These are phyloP conservation scores for Sesbania bispinosa DNA, from an alignment of 306 rosid species.

Conservation along the genomic window DNA sequence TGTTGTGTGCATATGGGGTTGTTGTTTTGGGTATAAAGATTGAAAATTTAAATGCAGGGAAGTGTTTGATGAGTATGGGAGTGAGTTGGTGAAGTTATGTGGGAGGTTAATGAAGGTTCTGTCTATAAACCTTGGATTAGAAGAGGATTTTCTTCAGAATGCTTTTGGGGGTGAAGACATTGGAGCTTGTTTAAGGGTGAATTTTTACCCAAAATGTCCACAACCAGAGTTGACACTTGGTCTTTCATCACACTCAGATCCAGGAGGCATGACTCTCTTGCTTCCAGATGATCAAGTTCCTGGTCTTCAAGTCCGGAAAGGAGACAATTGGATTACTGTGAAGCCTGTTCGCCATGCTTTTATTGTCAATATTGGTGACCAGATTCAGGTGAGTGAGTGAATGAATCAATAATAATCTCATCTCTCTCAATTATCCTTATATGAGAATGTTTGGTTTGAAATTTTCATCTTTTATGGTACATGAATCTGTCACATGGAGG, in stretches of 20 bases:
- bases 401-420: neutral
- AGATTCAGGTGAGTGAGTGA: constrained; percentile 94
- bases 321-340: constrained; percentile 66
- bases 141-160: constrained; percentile 45
- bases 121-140: constrained; percentile 60
- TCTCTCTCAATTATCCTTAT: neutral
- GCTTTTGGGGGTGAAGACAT: constrained; percentile 71
- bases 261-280: constrained; percentile 78
- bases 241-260: constrained; percentile 85
- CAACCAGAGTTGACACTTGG: constrained; percentile 76
- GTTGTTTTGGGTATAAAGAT: too few relatives aligned
- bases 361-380: constrained; percentile 90
- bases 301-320: constrained; percentile 80
- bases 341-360: constrained; percentile 74
- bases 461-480: neutral
- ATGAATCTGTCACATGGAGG: constrained; percentile 48
- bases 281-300: constrained; percentile 57
- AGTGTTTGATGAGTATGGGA: constrained; percentile 81
- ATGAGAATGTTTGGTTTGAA: neutral
- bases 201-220: constrained; percentile 80
- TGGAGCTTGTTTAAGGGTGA: constrained; percentile 86
- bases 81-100: constrained; percentile 66
- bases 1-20: too few relatives aligned
- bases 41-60: constrained; percentile 38
- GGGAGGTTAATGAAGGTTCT: constrained; percentile 59